A percentile compares a stretch with the other conserved stretches of the same genome.
Evolutionary conservation across 805 yeast species (phyloP).

Genomic region (Zygosaccharomyces pseudorouxii): DNA sequence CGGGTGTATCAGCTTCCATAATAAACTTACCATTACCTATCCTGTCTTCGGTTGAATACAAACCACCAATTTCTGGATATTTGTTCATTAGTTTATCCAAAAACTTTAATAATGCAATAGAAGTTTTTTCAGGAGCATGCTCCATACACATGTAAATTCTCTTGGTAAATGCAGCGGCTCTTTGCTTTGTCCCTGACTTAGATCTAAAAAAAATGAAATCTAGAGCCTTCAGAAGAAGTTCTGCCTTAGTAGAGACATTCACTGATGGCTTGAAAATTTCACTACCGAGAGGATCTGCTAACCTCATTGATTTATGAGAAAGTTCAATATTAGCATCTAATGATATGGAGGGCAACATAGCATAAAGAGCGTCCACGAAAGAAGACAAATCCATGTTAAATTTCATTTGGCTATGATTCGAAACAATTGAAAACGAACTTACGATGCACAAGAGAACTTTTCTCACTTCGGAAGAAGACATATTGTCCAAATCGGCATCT

Average conservation of each 20-base stretch:
- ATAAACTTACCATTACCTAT: conserved; percentile 75
- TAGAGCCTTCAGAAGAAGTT: conserved; percentile 67
- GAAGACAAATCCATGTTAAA: conserved; percentile 76
- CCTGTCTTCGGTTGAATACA: conserved; percentile 85
- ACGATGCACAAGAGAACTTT: conserved; percentile 77
- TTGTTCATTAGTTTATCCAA: conserved; percentile 68
- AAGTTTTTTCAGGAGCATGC: conserved; percentile 84
- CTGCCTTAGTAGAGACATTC: conserved; percentile 85
- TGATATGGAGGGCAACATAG: conserved; percentile 60
- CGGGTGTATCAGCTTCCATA: conserved; percentile 59
- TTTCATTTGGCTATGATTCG: conserved; percentile 67
- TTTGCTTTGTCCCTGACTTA: conserved; percentile 56
- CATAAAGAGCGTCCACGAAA: conserved; percentile 72
- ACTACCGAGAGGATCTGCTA: conserved; percentile 67
- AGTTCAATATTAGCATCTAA: conserved; percentile 82
- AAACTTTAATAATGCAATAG: conserved; percentile 72
- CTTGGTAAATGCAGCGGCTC: conserved; percentile 81
- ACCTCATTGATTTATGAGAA: conserved; percentile 71
- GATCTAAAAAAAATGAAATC: conserved; percentile 79
- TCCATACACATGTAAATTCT: conserved; percentile 61
- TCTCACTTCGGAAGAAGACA: conserved; percentile 50
- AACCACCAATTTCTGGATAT: conserved; percentile 65
- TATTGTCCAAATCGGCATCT: conserved; percentile 46
- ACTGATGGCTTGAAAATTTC: conserved; percentile 59
- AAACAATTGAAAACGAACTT: conserved; percentile 82